phyloP scores from a whole-genome alignment of 2,329 filamentous ascomycete species.

The Fusarium vanettenii region DNA sequence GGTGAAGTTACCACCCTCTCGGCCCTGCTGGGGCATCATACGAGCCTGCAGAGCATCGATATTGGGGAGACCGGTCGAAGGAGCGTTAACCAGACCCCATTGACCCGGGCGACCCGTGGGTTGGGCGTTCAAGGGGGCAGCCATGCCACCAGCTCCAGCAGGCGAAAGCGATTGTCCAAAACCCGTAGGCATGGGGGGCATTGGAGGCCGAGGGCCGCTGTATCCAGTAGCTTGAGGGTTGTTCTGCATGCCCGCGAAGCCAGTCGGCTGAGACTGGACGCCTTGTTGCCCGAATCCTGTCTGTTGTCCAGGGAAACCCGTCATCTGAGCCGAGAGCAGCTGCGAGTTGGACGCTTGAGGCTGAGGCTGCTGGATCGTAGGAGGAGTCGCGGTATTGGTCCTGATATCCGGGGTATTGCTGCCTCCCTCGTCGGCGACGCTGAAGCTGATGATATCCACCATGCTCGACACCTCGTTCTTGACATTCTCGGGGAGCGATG shows the following conservation, averaged over 20 bases:
- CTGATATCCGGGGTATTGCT: slow-evolving; percentile 76
- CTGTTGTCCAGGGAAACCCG: slow-evolving; percentile 71
- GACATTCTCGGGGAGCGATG: slow-evolving; percentile 81
- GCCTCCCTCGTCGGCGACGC: slow-evolving; percentile 78
- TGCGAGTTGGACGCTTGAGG: slow-evolving; percentile 80
- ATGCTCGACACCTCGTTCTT: slow-evolving; percentile 98
- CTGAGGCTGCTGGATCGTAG: slow-evolving; percentile 75
- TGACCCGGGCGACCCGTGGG: slow-evolving; percentile 93
- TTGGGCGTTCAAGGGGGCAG: slow-evolving; percentile 83
- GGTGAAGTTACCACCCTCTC: slow-evolving; percentile 84
- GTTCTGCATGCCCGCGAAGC: slow-evolving; percentile 71
- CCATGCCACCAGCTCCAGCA: slow-evolving; percentile 72
- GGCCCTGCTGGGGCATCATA: slow-evolving; percentile 97
- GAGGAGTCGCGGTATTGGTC: slow-evolving; percentile 60
- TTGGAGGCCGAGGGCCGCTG: slow-evolving; percentile 85
- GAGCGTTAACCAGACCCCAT: slow-evolving; percentile 98
- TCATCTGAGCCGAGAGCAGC: slow-evolving; percentile 74
- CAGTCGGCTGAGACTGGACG: slow-evolving; percentile 76
- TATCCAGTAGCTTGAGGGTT: slow-evolving; percentile 85
- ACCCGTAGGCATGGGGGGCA: slow-evolving; percentile 81
- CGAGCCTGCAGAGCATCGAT: slow-evolving; percentile 92
- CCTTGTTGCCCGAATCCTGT: slow-evolving; percentile 70
- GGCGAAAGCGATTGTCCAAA: slow-evolving; percentile 67
- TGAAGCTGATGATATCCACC: slow-evolving; percentile 99
- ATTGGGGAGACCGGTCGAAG: slow-evolving; percentile 88